These are phyloP conservation scores for Fusarium nelsonii DNA, from an alignment of 2,329 filamentous ascomycete genomes.

Conservation along the genomic window DNA sequence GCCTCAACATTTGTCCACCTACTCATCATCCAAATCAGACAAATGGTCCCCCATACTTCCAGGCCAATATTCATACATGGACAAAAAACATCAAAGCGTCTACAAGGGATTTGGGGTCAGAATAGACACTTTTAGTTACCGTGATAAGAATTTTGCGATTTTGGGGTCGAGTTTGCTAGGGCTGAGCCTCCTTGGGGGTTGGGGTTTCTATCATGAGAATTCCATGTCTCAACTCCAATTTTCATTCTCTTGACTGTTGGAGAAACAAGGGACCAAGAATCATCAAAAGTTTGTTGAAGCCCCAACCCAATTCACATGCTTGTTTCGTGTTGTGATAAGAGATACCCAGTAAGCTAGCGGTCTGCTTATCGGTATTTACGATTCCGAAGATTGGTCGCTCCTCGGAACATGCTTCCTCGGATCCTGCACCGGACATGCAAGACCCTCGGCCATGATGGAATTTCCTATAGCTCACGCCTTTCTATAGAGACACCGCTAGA, in stretches of 20 bases:
- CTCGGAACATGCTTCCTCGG: conserved; percentile 40
- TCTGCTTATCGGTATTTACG: conserved; percentile 27
- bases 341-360: conserved; percentile 2
- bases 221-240: conserved; percentile 28
- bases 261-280: not conserved
- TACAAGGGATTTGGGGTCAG: not conserved
- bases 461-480: not conserved
- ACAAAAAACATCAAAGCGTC: conserved; percentile 6
- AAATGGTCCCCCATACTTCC: not conserved
- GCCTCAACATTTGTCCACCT: not conserved
- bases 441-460: not conserved
- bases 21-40: conserved; percentile 1
- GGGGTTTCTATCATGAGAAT: conserved; percentile 28
- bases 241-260: not conserved
- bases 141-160: conserved; percentile 10
- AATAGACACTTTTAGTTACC: not conserved
- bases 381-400: conserved; percentile 27
- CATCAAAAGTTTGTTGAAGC: conserved; percentile 34
- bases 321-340: not conserved
- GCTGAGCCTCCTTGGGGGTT: conserved; percentile 43
- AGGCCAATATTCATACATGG: not conserved
- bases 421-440: conserved; percentile 25
- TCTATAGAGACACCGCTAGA: conserved; percentile 14
- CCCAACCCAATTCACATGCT: conserved; percentile 42
- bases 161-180: conserved; percentile 34